Evolutionary conservation across 2,329 filamentous ascomycete genomes (phyloP).

Genomic region (Neoscytalidium dimidiatum): DNA sequence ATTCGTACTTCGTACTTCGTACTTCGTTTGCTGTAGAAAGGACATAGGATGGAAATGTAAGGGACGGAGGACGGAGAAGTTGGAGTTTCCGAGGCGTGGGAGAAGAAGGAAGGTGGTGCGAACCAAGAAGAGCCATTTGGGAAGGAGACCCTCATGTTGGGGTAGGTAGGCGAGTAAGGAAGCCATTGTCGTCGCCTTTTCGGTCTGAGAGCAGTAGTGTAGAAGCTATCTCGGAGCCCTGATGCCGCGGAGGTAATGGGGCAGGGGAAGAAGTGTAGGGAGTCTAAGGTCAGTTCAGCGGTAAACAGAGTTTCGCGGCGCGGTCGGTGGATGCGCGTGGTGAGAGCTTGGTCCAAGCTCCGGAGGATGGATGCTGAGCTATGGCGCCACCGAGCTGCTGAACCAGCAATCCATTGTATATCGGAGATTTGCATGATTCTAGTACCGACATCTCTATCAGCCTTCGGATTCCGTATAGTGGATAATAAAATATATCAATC

Average conservation of each 20-base stretch:
- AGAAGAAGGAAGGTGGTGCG: slow-evolving; percentile 22
- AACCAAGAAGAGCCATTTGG: slow-evolving; percentile 68
- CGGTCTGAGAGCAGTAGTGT: neutral
- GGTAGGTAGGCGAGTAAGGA: slow-evolving; percentile 46
- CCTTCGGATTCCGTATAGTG: too few relatives aligned
- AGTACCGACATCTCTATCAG: neutral
- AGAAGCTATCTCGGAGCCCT: too few relatives aligned
- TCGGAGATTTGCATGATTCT: neutral
- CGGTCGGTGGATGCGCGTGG: neutral
- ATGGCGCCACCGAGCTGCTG: neutral
- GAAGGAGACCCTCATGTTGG: slow-evolving; percentile 54
- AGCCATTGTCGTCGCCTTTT: slow-evolving; percentile 29
- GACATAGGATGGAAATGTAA: neutral
- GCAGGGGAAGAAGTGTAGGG: neutral
- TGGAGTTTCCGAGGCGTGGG: neutral
- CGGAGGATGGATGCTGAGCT: neutral
- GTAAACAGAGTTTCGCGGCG: neutral
- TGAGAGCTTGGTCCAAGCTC: slow-evolving; percentile 19
- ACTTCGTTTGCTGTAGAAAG: too few relatives aligned
- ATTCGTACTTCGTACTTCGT: neutral
- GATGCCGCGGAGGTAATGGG: neutral
- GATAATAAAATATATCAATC: neutral
- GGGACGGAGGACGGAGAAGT: neutral
- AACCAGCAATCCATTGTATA: neutral
- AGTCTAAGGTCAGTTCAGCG: neutral